Percentiles rank a stretch among this genome's conserved stretches.
These are phyloP conservation scores for Penstemon barbatus DNA, from an alignment of 257 asterid genomes.

Conservation along the genomic window DNA sequence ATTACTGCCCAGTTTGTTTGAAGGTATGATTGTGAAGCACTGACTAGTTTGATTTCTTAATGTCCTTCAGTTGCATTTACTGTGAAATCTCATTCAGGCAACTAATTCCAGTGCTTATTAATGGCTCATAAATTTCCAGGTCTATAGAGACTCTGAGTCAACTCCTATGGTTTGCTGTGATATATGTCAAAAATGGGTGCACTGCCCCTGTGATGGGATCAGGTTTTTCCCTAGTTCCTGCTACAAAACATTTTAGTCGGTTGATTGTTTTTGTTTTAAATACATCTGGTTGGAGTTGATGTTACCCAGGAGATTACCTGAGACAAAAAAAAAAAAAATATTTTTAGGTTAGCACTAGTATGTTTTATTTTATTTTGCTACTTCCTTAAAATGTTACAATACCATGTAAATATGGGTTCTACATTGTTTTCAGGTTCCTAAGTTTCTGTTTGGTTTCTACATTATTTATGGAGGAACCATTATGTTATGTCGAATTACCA, in stretches of 20 bases:
- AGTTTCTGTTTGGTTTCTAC: too few relatives aligned
- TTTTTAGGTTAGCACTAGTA: too few relatives aligned
- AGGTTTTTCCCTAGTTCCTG: slow-evolving; percentile 48
- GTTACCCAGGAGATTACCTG: too few relatives aligned
- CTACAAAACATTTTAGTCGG: slow-evolving; percentile 9
- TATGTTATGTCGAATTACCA: too few relatives aligned
- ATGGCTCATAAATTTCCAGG: slow-evolving; percentile 48
- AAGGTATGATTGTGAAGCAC: slow-evolving; percentile 51
- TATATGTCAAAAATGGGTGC: slow-evolving; percentile 97
- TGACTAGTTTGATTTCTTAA: neutral
- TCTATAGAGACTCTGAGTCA: slow-evolving; percentile 96
- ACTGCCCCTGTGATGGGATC: slow-evolving; percentile 94
- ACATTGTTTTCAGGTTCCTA: too few relatives aligned
- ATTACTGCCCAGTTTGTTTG: slow-evolving; percentile 95
- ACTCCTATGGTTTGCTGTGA: slow-evolving; percentile 99
- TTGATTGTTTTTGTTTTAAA: neutral
- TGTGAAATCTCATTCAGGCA: neutral
- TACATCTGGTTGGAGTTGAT: too few relatives aligned
- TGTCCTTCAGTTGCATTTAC: too few relatives aligned
- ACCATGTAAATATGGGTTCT: too few relatives aligned
- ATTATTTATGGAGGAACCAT: too few relatives aligned
- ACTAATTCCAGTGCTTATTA: slow-evolving; percentile 26
- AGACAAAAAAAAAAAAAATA: too few relatives aligned
- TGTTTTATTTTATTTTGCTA: too few relatives aligned
- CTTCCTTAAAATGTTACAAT: too few relatives aligned